Evolutionary conservation across 2,329 filamentous ascomycete species (phyloP), one percentile per base, ranked within the genome.

Genomic region (Epichloe elymi): DNA sequence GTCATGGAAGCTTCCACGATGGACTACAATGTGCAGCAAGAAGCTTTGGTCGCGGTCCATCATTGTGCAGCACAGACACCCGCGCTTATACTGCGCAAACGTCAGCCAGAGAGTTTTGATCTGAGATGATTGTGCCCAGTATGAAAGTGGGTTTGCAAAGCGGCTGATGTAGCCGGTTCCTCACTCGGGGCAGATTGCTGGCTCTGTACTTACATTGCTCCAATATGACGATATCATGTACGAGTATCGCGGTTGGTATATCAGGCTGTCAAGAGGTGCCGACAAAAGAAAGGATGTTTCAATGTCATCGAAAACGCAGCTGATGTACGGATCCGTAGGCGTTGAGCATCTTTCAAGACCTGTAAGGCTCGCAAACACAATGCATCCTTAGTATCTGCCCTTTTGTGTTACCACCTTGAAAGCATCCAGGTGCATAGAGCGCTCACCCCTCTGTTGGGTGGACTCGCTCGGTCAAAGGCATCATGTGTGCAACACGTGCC

Each of bases 21-120:
- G 52, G 38, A 56, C 52, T 38, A 55, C 40, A 20, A 56, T 56
- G 46, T 55, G 49, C 35, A 54, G 41, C 12, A 49, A 46, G 49
- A 54, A 56, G 2, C 43, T 26, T 39, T 47, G 45, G 36, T 15
- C 35, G 35, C 45, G 36, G n/a, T 47, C 45, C 45, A 47, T 47
- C 11, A 20, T 39, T 14, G 11, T 47, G 45, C 35, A 39, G 51
- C 37, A 41, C 46, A 41, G 20, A 23, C 38, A 19, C 38, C 10
- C 37, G 46, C 37, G 14, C 46, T 42, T 35, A 20, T 42, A 42
- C 45, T 47, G 23, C 36, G 10, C 14, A 39, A 26, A 47, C 30
- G 36, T 47, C 36, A 47, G 45, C 36, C 45, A 47, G 20, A 15
- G 15, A 30, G 45, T 26, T 47, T 36, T 23, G 35, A 30, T 20